Base-by-base conservation (phyloP, 2,329 filamentous ascomycete species). In the Fusarium pseudocircinatum region DNA sequence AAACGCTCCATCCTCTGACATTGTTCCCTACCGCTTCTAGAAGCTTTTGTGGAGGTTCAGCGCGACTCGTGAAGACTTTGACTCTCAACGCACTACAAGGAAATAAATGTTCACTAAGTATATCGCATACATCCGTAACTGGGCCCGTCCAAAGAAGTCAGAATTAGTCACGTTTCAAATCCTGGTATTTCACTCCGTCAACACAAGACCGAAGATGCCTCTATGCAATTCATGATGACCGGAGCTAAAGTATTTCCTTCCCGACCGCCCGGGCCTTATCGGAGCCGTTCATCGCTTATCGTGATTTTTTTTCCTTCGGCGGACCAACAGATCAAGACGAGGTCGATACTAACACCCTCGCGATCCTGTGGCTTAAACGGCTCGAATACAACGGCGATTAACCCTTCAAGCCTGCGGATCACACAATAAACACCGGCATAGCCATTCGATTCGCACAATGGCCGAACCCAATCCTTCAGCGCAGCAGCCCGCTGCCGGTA, bases 401-500 rank as follows among this genome's bases (percentile, higher is more conserved):
- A 28, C 24, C n/a, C 39, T 28, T 36, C 44, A n/a, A 52, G 46
- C 50, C 50, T 43, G 28, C 30, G 22, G 30, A 24, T 36, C 47
- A 46, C 32, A 47, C 24, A 49, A 28, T 13, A 37, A 49, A 39
- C 26, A 22, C 44, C 43, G 39, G 22, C 15, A 36, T 39, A 46
- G 28, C 39, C 14, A 12, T n/a, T 24, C 10, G 32, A 22, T 20
- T 26, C 24, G 62, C 36, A 64, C 32, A 65, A 79, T 79, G 78
- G 71, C 73, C 57, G 78, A 78, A 37, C 36, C 74, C 30, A 76
- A 67, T 37, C 65, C 75, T 15, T 59, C 75, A 47, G 60, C 73
- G 49, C 66, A 81, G 58, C 67, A 81, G 52, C 70, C 82, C 39
- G 54, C 74, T 52, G 59, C 74, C 49, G 77, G 66, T 43, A 61